Evolutionary conservation across 192 early-diverging fungal species (phyloP).

Genomic region (Nowakowskiella sp.): DNA sequence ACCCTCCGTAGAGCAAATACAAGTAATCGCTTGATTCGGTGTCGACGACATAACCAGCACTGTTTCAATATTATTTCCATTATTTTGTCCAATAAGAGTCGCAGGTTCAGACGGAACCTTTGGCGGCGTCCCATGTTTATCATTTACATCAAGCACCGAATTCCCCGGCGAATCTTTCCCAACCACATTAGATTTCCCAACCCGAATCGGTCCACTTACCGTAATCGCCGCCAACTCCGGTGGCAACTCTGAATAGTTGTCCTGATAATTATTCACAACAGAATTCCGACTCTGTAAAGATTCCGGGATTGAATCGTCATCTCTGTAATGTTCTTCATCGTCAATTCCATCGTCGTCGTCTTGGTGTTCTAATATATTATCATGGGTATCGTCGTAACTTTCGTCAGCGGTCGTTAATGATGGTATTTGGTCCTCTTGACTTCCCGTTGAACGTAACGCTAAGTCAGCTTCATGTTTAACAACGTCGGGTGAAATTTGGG

Average conservation of each 20-base stretch:
- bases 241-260: neutral
- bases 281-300: too few relatives aligned
- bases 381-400: too few relatives aligned
- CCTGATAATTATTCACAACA: too few relatives aligned
- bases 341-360: too few relatives aligned
- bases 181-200: neutral
- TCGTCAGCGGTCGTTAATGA: too few relatives aligned
- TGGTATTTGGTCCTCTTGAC: too few relatives aligned
- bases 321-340: too few relatives aligned
- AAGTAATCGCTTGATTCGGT: conserved; percentile 10
- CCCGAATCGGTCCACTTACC: neutral
- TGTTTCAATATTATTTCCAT: neutral
- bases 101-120: neutral
- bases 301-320: too few relatives aligned
- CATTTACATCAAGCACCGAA: neutral
- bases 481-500: too few relatives aligned
- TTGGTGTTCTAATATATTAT: too few relatives aligned
- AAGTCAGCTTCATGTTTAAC: too few relatives aligned
- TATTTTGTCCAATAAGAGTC: neutral
- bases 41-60: conserved; percentile 6
- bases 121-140: neutral
- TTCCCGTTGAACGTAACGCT: too few relatives aligned
- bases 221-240: neutral
- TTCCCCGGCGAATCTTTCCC: neutral
- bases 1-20: conserved; percentile 8